These are phyloP conservation scores for Fusarium nematophilum DNA, from an alignment of 2,329 filamentous ascomycete genomes.

Conservation along the genomic window DNA sequence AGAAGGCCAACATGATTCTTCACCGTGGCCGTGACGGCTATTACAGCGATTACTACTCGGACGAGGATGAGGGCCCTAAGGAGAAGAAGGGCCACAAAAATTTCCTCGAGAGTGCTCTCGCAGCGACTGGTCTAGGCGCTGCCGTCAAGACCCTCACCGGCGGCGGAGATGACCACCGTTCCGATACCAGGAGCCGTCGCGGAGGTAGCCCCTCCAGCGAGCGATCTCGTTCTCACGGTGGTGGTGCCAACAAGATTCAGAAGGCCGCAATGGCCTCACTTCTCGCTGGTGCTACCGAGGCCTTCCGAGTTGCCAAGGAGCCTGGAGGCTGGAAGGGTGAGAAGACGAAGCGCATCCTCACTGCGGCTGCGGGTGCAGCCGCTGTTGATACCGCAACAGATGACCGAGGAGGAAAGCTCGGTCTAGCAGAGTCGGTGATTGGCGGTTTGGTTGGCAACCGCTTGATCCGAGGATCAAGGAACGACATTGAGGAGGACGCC, in stretches of 20 bases:
- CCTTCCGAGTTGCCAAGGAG: slow-evolving; percentile 89
- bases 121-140: slow-evolving; percentile 70
- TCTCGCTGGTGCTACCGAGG: slow-evolving; percentile 89
- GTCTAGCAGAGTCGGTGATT: slow-evolving; percentile 86
- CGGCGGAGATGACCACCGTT: slow-evolving; percentile 55
- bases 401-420: slow-evolving; percentile 81
- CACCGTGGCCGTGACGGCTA: slow-evolving; percentile 66
- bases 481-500: slow-evolving; percentile 71
- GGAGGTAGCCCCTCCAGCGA: slow-evolving; percentile 58
- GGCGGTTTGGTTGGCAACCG: slow-evolving; percentile 89
- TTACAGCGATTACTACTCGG: slow-evolving; percentile 65
- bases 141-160: slow-evolving; percentile 70
- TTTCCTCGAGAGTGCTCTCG: slow-evolving; percentile 71
- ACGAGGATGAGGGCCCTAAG: slow-evolving; percentile 65
- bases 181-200: slow-evolving; percentile 61
- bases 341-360: slow-evolving; percentile 91
- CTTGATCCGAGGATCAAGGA: slow-evolving; percentile 82
- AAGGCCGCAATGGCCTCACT: slow-evolving; percentile 93
- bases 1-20: slow-evolving; percentile 64
- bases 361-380: slow-evolving; percentile 86
- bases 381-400: slow-evolving; percentile 84
- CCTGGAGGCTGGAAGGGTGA: slow-evolving; percentile 90
- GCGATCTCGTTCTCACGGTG: slow-evolving; percentile 63
- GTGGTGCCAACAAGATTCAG: slow-evolving; percentile 72
- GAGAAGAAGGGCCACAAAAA: slow-evolving; percentile 72